phyloP scores from a whole-genome alignment of 1,284 basidiomycete genomes.

The Ceratobasidium sp. region DNA sequence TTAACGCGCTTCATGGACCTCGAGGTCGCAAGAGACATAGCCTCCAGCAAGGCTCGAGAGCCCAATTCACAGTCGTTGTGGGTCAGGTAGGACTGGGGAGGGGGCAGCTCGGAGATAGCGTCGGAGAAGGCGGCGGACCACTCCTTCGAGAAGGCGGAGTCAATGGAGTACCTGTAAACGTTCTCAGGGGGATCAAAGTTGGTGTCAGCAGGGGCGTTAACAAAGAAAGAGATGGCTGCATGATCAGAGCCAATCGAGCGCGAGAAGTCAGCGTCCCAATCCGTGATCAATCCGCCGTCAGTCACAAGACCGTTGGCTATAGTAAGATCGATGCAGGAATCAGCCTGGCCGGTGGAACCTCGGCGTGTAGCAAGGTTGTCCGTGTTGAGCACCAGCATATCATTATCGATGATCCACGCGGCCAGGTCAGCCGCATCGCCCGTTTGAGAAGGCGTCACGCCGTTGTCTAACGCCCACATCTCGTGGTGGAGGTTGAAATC shows the following conservation, averaged over 20 bases:
- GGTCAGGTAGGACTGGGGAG: background rate
- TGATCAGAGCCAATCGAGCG: conserved; percentile 2
- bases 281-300: background rate
- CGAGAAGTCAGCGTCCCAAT: background rate
- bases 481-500: conserved; percentile 43
- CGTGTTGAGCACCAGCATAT: background rate
- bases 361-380: background rate
- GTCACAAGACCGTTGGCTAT: background rate
- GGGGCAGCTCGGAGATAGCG: background rate
- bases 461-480: conserved; percentile 3
- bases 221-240: background rate
- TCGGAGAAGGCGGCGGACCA: no score
- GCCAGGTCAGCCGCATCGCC: conserved; percentile 21
- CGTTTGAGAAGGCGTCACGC: background rate
- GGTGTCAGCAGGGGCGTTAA: background rate
- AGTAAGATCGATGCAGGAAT: conserved; percentile 35
- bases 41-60: background rate
- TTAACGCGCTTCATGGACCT: background rate
- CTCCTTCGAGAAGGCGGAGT: background rate
- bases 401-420: conserved; percentile 28
- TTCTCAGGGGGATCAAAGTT: background rate
- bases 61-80: background rate
- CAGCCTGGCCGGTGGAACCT: background rate
- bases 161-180: background rate
- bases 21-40: conserved; percentile 4